phyloP scores from a whole-genome alignment of 2,329 filamentous ascomycete species.

The Alternaria novae-zelandiae region DNA sequence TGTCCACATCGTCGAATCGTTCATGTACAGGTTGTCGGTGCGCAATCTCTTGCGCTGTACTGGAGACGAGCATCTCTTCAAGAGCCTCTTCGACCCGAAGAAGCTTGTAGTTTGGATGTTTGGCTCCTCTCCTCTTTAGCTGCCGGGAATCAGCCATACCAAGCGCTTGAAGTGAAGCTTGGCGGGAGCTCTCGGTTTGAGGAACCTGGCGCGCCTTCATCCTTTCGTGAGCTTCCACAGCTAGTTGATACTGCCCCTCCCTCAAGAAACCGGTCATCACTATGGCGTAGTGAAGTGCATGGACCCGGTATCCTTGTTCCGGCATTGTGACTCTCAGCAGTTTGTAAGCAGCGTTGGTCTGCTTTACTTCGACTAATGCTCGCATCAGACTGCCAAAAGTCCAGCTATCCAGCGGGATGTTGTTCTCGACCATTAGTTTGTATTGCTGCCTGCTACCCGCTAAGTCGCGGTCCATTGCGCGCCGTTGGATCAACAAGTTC shows the following conservation, averaged over 20 bases:
- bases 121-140: conserved; percentile 17
- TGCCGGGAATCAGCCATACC: conserved; percentile 29
- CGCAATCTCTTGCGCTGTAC: conserved; percentile 39
- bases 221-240: conserved; percentile 56
- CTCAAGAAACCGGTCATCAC: conserved; percentile 59
- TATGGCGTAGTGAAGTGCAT: conserved; percentile 61
- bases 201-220: conserved; percentile 51
- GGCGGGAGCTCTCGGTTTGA: conserved; percentile 52
- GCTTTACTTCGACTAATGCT: conserved; percentile 58
- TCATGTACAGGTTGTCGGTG: conserved; percentile 32
- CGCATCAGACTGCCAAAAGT: conserved; percentile 70
- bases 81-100: conserved; percentile 35
- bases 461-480: conserved; percentile 69
- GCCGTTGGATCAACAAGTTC: conserved; percentile 76
- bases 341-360: conserved; percentile 62
- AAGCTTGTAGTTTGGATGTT: conserved; percentile 28
- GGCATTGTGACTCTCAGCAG: conserved; percentile 61
- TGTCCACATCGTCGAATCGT: conserved; percentile 29
- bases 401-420: conserved; percentile 60
- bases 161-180: conserved; percentile 43
- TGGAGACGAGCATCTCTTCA: conserved; percentile 30
- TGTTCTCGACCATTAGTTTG: conserved; percentile 59
- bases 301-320: conserved; percentile 51
- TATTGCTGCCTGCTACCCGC: conserved; percentile 61
- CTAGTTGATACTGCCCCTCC: conserved; percentile 53